Evolutionary conservation across 345 rosid species (phyloP), one percentile per base, ranked within the genome.

Genomic region (Citropsis articulata): DNA sequence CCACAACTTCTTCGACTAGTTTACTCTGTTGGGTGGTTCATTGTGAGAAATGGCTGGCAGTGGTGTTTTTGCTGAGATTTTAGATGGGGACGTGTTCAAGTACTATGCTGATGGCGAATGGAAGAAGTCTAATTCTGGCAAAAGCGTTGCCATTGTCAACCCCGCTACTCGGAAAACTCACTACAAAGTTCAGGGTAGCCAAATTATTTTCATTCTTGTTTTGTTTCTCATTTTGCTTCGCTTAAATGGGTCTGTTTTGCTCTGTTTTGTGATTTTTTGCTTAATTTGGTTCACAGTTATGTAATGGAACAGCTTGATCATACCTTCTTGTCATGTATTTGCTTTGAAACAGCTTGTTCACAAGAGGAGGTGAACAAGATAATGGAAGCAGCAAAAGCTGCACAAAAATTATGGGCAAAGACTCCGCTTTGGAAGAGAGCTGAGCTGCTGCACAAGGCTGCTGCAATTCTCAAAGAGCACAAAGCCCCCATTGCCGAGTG

Each of bases 361-460:
- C 99, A 94, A 87, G 98, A 89, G 83, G 99, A 96, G 84, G 99
- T 96, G 69, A 96, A 96, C 90, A 87, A 87, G 73, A 92, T 88
- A 36, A 94, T 92, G 97, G 99, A 94, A 24, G 48, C 82, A 28
- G 94, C 99, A 4, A 96, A 92, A 85, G 71, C 79, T 9, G 98
- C 98, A 25, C 98, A 96, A 77, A 96, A 96, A 76, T 75, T 88
- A 5, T 96, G 98, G 99, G 99, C 97, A 6, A 96, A 91, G 86
- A 96, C 98, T 68, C 99, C 99, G 8, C 85, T 96, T 16, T 96
- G 99, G 99, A 96, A 91, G 89, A 84, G 99, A 85, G 98, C 98
- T 8, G 98, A 96, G 89, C 95, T 92, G 3, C 99, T 96, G 72
- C 99, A 96, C 86, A 94, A 88, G 70, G 99, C 98, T 59, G 99